Percentiles rank a stretch among this genome's conserved stretches.
phyloP scores from a whole-genome alignment of 1,284 basidiomycete genomes.

The Gymnopus androsaceus region DNA sequence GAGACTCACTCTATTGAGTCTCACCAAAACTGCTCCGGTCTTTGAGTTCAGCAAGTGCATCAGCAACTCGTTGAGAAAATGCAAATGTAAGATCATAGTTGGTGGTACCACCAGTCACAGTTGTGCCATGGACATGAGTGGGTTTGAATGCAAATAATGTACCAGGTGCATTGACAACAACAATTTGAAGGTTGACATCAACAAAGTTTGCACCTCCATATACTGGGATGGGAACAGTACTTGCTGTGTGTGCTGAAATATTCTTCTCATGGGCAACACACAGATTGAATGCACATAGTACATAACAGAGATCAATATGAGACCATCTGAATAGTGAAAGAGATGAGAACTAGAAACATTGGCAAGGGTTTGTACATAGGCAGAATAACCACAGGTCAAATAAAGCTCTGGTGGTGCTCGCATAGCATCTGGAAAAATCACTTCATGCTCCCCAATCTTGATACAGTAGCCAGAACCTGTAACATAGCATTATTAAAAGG shows the following conservation, averaged over 20 bases:
- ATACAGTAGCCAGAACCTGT: neutral
- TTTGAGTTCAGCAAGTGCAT: neutral
- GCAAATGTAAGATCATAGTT: constrained; percentile 5
- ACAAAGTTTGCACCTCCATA: constrained; percentile 9
- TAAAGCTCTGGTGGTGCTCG: neutral
- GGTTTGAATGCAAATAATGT: constrained; percentile 12
- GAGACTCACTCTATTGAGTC: too few relatives aligned
- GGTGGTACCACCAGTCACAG: neutral
- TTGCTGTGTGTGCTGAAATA: neutral
- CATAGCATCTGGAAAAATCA: neutral
- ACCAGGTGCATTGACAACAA: constrained; percentile 5
- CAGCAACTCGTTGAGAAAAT: neutral
- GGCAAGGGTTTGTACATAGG: too few relatives aligned
- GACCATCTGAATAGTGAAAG: too few relatives aligned
- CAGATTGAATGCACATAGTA: neutral
- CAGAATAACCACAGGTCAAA: neutral
- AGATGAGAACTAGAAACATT: too few relatives aligned
- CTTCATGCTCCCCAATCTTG: neutral
- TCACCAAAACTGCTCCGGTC: neutral
- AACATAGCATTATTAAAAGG: neutral
- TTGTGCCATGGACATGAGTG: constrained; percentile 4
- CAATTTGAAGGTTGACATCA: constrained; percentile 1
- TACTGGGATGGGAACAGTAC: neutral
- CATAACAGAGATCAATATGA: neutral
- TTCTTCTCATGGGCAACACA: neutral